Conservation (phyloP, 2,329 filamentous ascomycete genomes). For the Hypoxylon sp. region DNA sequence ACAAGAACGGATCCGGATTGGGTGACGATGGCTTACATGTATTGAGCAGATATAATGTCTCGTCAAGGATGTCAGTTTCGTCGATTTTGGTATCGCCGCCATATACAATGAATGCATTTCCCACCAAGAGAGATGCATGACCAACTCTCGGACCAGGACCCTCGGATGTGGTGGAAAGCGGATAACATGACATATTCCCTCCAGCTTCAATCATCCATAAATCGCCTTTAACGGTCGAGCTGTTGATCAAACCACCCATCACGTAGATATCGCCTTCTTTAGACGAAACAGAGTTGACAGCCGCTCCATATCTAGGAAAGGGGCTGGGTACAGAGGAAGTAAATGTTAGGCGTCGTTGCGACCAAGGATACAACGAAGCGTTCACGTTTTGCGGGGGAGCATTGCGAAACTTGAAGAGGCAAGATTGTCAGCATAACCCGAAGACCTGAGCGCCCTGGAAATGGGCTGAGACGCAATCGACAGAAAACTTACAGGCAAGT, state of each 20-base stretch:
- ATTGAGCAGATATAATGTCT: conserved; percentile 96
- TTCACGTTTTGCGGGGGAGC: conserved; percentile 67
- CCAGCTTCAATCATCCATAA: conserved; percentile 97
- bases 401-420: conserved; percentile 65
- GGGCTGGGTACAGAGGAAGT: conserved; percentile 85
- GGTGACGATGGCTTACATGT: conserved; percentile 78
- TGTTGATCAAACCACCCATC: conserved; percentile 96
- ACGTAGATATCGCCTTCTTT: conserved; percentile 98
- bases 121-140: conserved; percentile 92
- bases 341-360: conserved; percentile 88
- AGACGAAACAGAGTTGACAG: conserved; percentile 90
- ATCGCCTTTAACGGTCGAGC: conserved; percentile 95
- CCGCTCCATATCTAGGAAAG: conserved; percentile 96
- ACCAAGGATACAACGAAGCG: conserved; percentile 94
- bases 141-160: conserved; percentile 95
- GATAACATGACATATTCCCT: conserved; percentile 89
- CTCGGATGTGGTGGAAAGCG: conserved; percentile 90
- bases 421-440: conserved; percentile 23
- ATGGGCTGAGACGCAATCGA: conserved; percentile 4
- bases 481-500: conserved; percentile 57
- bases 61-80: conserved; percentile 89
- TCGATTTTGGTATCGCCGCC: conserved; percentile 98
- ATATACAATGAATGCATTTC: conserved; percentile 99
- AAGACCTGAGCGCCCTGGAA: neutral
- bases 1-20: conserved; percentile 5